Evolutionary conservation across 805 yeast species (phyloP), one percentile per base, ranked within the genome.

Genomic region (Ogataea naganishii): DNA sequence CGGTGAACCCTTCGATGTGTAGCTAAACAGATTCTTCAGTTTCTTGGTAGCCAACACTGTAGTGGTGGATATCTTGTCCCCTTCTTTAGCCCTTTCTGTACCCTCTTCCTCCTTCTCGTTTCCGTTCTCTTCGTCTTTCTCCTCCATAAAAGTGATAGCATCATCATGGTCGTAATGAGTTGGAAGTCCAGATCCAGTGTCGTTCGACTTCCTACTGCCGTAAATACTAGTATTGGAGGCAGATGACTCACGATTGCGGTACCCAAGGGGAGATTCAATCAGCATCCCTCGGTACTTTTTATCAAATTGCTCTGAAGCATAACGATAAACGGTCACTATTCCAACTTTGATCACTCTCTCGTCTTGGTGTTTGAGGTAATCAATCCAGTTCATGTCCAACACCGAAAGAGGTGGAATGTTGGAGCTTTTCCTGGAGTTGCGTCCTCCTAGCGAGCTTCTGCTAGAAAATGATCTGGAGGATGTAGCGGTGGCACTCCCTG

Each of bases 261-360:
- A 56, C n/a, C 72, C 75, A 23, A 75, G 49, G 0, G 82, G 81
- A 1, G 79, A 62, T 37, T 75, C 80, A 25, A 69, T 72, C 14
- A 79, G 45, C 38, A 62, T 56, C 0, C 83, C 83, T 39, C 60
- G 68, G 35, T 65, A 62, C 35, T 64, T 75, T 49, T 61, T 72
- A 37, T 78, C 84, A 38, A 80, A 65, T 0, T 36, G 27, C 5
- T 67, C 75, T 0, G 73, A 68, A 3, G 58, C 46, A 7, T 66
- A 56, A 29, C 59, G 53, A 5, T 60, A 52, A 2, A 70, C 68
- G 22, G 60, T 56, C 4, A 75, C 64, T 18, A 72, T 68, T 1
- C 80, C 83, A 18, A 65, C 66, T 36, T 65, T 71, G 27, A 76
- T 33, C 1, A 80, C 64, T 33, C 85, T 60, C 44, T 80, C 92